phyloP scores from a whole-genome alignment of 2,329 filamentous ascomycete genomes.

The Trichoderma hamatum region DNA sequence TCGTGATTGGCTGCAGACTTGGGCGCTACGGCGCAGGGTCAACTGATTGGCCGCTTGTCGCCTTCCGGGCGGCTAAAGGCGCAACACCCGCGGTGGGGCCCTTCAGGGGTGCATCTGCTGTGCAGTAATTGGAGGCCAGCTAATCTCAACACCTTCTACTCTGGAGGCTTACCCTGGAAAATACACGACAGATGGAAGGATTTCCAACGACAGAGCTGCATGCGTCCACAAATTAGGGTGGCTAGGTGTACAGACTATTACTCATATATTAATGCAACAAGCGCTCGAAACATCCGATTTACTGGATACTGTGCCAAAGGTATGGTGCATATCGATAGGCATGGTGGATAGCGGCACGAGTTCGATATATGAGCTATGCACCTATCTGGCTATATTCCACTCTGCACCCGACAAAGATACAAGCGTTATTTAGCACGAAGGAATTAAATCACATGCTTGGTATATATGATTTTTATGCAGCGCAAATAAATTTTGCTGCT shows the following conservation, averaged over 20 bases:
- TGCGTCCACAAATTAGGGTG: neutral
- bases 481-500: too few species aligned
- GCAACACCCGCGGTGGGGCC: slow-evolving; percentile 23
- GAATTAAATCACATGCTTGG: neutral
- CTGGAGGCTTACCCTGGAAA: slow-evolving; percentile 6
- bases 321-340: neutral
- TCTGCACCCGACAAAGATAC: neutral
- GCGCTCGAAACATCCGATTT: neutral
- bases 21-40: slow-evolving; percentile 34
- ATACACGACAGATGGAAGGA: neutral
- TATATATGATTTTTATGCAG: too few species aligned
- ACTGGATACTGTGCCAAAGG: neutral
- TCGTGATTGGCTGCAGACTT: slow-evolving; percentile 37
- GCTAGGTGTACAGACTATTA: neutral
- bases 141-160: neutral
- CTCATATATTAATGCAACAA: neutral
- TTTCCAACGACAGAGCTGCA: neutral
- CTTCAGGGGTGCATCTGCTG: neutral
- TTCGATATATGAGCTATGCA: neutral
- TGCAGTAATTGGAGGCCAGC: neutral
- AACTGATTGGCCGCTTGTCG: slow-evolving; percentile 38
- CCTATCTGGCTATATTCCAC: neutral
- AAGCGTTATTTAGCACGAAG: too few species aligned
- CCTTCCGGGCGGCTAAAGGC: slow-evolving; percentile 23
- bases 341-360: neutral